Conservation (phyloP, 1,284 basidiomycete species). For the Mycosarcoma maydis region DNA sequence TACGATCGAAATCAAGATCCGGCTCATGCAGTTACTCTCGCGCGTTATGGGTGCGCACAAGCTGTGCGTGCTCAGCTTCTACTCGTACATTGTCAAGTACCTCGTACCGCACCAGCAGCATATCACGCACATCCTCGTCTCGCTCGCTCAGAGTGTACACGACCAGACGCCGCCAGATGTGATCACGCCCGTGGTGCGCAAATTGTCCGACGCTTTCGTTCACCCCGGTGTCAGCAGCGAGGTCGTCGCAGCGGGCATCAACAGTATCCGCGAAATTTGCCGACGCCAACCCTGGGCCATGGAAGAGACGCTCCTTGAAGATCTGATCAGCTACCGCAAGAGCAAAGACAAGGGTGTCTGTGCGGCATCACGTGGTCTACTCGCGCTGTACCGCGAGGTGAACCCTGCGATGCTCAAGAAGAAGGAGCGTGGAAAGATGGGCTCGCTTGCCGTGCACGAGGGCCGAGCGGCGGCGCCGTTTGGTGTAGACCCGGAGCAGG, state of each 20-base stretch:
- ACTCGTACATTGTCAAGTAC: conserved; percentile 93
- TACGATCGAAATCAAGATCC: conserved; percentile 93
- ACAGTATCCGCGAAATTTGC: conserved; percentile 92
- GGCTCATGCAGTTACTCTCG: conserved; percentile 96
- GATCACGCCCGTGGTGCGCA: conserved; percentile 86
- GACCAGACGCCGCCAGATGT: conserved; percentile 94
- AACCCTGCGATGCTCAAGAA: conserved; percentile 92
- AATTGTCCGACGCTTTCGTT: conserved; percentile 94
- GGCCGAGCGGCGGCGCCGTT: conserved; percentile 72
- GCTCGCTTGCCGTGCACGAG: conserved; percentile 54
- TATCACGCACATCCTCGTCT: conserved; percentile 91
- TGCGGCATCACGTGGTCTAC: conserved; percentile 83
- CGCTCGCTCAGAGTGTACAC: conserved; percentile 94
- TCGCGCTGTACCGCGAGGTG: conserved; percentile 94
- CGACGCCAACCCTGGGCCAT: conserved; percentile 92
- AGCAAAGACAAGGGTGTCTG: conserved; percentile 93
- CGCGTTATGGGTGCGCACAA: conserved; percentile 93
- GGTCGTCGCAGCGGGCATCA: conserved; percentile 94
- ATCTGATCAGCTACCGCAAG: conserved; percentile 93
- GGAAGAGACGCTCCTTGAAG: conserved; percentile 89
- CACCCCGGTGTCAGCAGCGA: conserved; percentile 96
- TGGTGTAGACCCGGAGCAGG: conserved; percentile 78
- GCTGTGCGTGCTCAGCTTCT: conserved; percentile 93
- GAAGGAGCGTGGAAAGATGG: conserved; percentile 74
- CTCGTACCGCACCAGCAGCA: conserved; percentile 91